These are phyloP conservation scores for Mycena chlorophos DNA, from an alignment of 768 basidiomycete genomes.

Conservation along the genomic window DNA sequence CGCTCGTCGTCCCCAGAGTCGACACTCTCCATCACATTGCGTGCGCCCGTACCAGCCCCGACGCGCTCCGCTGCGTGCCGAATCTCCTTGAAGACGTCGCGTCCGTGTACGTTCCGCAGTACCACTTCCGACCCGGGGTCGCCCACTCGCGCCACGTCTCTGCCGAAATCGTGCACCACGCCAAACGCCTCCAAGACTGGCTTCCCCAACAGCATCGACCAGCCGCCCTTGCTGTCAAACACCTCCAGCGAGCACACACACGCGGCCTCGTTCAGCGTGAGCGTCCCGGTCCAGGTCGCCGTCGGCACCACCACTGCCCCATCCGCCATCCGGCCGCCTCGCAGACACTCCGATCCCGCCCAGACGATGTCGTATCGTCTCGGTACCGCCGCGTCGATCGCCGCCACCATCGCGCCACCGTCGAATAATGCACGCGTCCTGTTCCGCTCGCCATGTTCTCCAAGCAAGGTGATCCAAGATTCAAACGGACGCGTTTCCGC, in stretches of 20 bases:
- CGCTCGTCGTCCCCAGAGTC: neutral
- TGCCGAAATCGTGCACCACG: constrained; percentile 16
- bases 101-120: constrained; percentile 1
- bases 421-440: constrained; percentile 23
- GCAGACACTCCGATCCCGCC: constrained; percentile 11
- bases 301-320: constrained; percentile 20
- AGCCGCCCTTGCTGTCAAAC: constrained; percentile 23
- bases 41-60: neutral
- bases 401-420: constrained; percentile 32
- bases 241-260: constrained; percentile 20
- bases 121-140: neutral
- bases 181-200: constrained; percentile 16
- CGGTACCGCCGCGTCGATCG: constrained; percentile 21
- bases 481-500: constrained; percentile 22
- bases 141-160: constrained; percentile 3
- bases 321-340: constrained; percentile 31
- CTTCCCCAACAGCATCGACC: constrained; percentile 20
- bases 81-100: neutral
- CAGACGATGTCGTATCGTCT: constrained; percentile 11
- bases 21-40: neutral
- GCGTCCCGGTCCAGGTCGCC: constrained; percentile 23
- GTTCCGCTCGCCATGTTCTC: constrained; percentile 15
- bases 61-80: neutral
- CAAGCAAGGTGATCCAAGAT: constrained; percentile 8
- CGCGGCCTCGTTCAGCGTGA: constrained; percentile 14